A percentile compares a stretch with the other conserved stretches of the same genome.
phyloP scores from a whole-genome alignment of 306 rosid genomes.

The Casuarina cunninghamiana region DNA sequence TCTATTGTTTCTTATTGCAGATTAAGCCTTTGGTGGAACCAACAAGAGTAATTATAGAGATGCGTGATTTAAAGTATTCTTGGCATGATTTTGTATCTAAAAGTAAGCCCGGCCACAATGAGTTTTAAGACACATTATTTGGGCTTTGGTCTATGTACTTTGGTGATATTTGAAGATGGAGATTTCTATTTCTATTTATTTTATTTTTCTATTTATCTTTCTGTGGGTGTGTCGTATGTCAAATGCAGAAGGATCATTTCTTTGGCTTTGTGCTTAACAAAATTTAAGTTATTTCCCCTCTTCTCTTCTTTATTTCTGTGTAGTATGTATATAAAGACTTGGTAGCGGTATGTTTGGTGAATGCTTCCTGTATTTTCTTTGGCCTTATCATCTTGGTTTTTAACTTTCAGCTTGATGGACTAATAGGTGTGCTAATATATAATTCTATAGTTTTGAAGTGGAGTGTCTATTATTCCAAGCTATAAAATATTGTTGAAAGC shows the following conservation, averaged over 20 bases:
- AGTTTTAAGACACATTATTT: not conserved
- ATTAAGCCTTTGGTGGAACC: conserved; percentile 81
- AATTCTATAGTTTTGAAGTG: too few species aligned
- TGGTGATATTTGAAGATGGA: not conserved
- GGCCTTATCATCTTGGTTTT: not conserved
- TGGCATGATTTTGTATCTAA: conserved; percentile 88
- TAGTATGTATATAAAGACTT: not conserved
- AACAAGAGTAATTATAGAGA: conserved; percentile 47
- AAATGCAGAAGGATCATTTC: not conserved
- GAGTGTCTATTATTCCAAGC: too few species aligned
- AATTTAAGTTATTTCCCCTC: not conserved
- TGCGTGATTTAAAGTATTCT: conserved; percentile 41
- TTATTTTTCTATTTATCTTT: not conserved
- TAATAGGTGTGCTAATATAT: too few species aligned
- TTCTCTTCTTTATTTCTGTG: not conserved
- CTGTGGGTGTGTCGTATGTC: not conserved
- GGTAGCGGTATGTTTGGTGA: not conserved
- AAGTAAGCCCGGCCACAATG: conserved; percentile 44
- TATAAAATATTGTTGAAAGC: too few species aligned
- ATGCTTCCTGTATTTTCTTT: not conserved
- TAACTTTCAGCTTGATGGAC: not conserved
- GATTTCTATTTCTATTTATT: not conserved
- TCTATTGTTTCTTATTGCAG: conserved; percentile 43
- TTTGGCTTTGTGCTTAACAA: too few species aligned
- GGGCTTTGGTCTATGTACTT: not conserved